Base-by-base conservation (phyloP, 2,329 filamentous ascomycete genomes). In the Fusarium abutilonis region DNA sequence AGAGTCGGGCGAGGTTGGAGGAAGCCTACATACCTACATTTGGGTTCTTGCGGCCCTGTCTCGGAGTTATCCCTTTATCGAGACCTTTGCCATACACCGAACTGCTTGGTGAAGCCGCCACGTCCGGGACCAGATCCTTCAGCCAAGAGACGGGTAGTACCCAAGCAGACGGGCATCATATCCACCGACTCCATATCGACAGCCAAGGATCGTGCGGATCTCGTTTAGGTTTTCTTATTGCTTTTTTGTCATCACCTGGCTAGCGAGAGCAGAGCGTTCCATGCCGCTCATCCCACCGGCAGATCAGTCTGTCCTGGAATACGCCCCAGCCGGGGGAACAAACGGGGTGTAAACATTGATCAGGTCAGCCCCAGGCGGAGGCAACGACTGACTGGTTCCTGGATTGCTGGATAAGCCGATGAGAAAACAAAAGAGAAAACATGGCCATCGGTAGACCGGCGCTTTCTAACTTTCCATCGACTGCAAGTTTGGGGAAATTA, bases 351-450 rank as follows among this genome's bases (percentile, higher is more conserved):
- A 35, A 56, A 53, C 51, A 19, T 26, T 17, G 32, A 35, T 48
- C 64, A 66, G 49, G 58, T 56, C 58, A 59, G 56, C 53, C 63
- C 47, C 60, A 52, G 51, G 32, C 46, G 34, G 39, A 60, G 46
- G 23, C 8, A 26, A 26, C 23, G 23, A 26, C 6, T 26, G 23
- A 26, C 23, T 26, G 23, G 23, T 26, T 26, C 29, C 56, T 52
- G 46, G 29, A 32, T 31, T 50, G 36, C 51, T 52, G 49, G 46
- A 34, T 58, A 42, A n/a, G 29, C 6, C 23, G 17, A 46, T 17
- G 46, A 52, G 56, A 55, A 39, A 66, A 70, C 64, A 64, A 60
- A 21, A 14, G 63, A 63, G 64, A 52, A 43, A 66, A 69, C 55
- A 62, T 15, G 39, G 31, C 46, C n/a, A 40, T 44, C 40, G 19